Percentiles rank a stretch among this genome's conserved stretches.
Evolutionary conservation across 2,329 filamentous ascomycete species (phyloP).

Genomic region (Phaeosphaeria sp.): DNA sequence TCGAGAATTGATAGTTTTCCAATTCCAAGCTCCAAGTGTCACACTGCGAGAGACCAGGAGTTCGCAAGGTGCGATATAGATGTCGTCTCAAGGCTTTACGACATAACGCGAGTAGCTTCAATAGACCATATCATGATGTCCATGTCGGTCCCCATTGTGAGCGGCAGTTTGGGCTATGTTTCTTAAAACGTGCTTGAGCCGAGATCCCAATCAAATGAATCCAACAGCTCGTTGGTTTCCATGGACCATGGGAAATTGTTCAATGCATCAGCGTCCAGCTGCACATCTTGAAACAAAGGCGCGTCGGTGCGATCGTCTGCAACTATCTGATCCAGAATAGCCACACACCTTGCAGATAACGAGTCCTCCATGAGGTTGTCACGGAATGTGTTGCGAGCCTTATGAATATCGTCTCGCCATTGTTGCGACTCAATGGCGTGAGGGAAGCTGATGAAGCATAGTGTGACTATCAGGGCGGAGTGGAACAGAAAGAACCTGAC

Average conservation of each 20-base stretch:
- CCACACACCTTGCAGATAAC: constrained; percentile 32
- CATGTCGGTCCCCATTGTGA: too few relatives aligned
- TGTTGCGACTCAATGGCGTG: constrained; percentile 14
- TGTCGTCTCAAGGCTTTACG: too few relatives aligned
- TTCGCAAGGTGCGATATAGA: background rate
- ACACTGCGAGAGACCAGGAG: background rate
- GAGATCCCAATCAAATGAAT: constrained; percentile 34
- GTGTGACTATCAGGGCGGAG: constrained; percentile 29
- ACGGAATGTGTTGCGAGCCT: constrained; percentile 28
- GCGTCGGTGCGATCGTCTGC: constrained; percentile 24
- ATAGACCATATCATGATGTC: too few relatives aligned
- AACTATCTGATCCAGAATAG: constrained; percentile 32
- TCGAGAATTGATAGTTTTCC: constrained; percentile 17
- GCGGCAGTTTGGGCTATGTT: background rate
- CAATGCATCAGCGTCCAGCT: constrained; percentile 26
- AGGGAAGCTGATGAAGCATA: constrained; percentile 35
- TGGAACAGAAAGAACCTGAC: constrained; percentile 34
- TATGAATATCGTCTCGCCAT: constrained; percentile 30
- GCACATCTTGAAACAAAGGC: constrained; percentile 22
- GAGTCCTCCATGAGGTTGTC: constrained; percentile 30
- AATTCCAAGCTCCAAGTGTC: background rate
- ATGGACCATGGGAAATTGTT: constrained; percentile 34
- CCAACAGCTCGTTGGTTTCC: constrained; percentile 33
- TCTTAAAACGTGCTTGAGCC: constrained; percentile 21
- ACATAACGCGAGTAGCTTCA: too few relatives aligned